Conservation (phyloP, 2,329 filamentous ascomycete species). For the Aphanoascus verrucosus region DNA sequence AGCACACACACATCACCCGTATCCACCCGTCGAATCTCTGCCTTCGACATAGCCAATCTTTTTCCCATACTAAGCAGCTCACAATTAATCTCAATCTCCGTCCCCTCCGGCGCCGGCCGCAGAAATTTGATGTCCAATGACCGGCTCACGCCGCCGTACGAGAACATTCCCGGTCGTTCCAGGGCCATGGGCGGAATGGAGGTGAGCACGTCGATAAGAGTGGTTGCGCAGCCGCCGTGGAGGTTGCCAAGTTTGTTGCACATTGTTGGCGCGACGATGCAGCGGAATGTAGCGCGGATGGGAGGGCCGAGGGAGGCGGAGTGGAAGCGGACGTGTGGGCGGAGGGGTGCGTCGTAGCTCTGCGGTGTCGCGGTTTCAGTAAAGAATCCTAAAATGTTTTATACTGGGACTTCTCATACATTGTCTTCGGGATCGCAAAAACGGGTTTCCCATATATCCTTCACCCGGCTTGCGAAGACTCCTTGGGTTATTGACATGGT, state of each 20-base stretch:
- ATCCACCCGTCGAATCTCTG: constrained; percentile 44
- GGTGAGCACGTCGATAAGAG: constrained; percentile 58
- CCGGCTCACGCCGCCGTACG: constrained; percentile 52
- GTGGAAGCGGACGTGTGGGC: constrained; percentile 29
- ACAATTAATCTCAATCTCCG: constrained; percentile 44
- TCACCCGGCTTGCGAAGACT: constrained; percentile 1
- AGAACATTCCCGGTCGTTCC: constrained; percentile 51
- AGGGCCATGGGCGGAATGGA: constrained; percentile 48
- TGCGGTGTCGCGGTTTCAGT: constrained; percentile 11
- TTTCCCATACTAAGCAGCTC: constrained; percentile 50
- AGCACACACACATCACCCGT: constrained; percentile 46
- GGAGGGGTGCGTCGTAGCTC: constrained; percentile 24
- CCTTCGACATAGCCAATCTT: constrained; percentile 44
- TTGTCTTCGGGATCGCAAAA: neutral
- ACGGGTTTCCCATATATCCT: neutral
- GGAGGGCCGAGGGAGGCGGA: constrained; percentile 28
- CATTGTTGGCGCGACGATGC: constrained; percentile 67
- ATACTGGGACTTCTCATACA: neutral
- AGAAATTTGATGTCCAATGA: constrained; percentile 58
- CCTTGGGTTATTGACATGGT: constrained; percentile 3
- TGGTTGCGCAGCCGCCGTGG: constrained; percentile 67
- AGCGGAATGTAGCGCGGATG: constrained; percentile 26
- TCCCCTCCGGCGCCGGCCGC: constrained; percentile 47
- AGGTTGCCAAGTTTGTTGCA: constrained; percentile 88
- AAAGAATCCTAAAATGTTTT: neutral